Base-by-base conservation (phyloP, 176 grass and related monocot species). In the Carex parvula region DNA sequence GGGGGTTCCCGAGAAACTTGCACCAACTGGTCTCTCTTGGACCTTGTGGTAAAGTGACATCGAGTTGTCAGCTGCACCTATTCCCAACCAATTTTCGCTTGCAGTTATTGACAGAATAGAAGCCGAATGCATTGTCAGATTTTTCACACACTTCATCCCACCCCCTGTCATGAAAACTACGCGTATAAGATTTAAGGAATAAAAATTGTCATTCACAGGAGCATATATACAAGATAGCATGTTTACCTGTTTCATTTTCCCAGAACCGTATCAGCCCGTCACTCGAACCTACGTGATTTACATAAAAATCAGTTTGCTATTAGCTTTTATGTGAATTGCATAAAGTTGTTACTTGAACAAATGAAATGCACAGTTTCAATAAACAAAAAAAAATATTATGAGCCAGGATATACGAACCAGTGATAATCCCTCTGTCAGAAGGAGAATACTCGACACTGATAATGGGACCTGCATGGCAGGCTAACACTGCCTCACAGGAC, bases 181-280 rank as follows among this genome's bases (percentile, higher is more conserved):
- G 37, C 35, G 50, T 39, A 60, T 60, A 60, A 73, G 57, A 90
- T 33, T 82, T 61, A 64, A 79, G 44, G 16, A 55, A 72, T 18
- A 77, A 79, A 79, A 41, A 8, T 54, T 81, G 44, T 60, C 74
- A 59, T 76, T 78, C 74, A 73, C 68, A 75, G 22, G 70, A 84
- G 68, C 61, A 62, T 26, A 60, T 63, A 81, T 33, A 87, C 81
- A 57, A 5, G 5, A 55, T 16, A 78, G 24, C 15, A 56, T 17
- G 8, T 79, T 88, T 84, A 95, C 96, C 96, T 99, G 83, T 81
- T 87, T 99, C 96, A 87, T 90, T 99, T 95, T 99, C 96, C 96
- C 96, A 99, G 90, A 99, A 99, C 64, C 91, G 88, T 86, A 99
- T 90, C 81, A 99, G 89, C 71, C 96, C 93, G 61, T 99, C 96